Conservation (phyloP, 73 alveolate genomes). For the Paramecium sonneborni region DNA sequence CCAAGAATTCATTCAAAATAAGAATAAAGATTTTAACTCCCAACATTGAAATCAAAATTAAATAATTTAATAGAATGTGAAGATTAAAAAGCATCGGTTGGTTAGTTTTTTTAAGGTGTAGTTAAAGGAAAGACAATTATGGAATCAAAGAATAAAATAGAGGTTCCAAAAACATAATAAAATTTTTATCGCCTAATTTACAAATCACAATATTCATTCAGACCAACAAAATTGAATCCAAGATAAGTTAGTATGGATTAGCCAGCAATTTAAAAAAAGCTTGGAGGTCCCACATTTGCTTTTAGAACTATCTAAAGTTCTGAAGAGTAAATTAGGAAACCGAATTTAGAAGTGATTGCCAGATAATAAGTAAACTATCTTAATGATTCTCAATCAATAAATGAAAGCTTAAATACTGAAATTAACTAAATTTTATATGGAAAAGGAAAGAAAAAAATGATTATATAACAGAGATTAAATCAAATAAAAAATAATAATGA, state of each 20-base stretch:
- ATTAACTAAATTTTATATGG: conserved; percentile 33
- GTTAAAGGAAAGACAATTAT: conserved; percentile 1
- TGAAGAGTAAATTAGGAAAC: background rate
- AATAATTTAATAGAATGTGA: background rate
- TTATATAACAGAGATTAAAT: background rate
- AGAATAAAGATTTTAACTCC: conserved; percentile 20
- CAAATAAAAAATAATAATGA: background rate
- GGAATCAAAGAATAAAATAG: conserved; percentile 9
- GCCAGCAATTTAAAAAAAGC: conserved; percentile 24
- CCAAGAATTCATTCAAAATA: conserved; percentile 53
- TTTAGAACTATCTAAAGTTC: conserved; percentile 17
- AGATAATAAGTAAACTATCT: conserved; percentile 13
- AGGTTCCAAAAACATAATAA: background rate
- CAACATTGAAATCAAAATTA: background rate
- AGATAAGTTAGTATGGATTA: background rate
- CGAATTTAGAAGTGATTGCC: background rate
- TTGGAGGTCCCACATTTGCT: conserved; percentile 54
- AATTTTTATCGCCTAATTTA: conserved; percentile 14
- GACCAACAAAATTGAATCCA: conserved; percentile 56
- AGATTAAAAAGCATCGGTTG: background rate
- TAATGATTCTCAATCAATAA: background rate
- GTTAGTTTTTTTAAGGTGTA: background rate
- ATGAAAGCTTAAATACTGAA: conserved; percentile 28
- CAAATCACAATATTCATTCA: conserved; percentile 50
- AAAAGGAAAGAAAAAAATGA: background rate